Evolutionary conservation across 495 filamentous ascomycete genomes (phyloP).

Genomic region (Penicillium angulare): DNA sequence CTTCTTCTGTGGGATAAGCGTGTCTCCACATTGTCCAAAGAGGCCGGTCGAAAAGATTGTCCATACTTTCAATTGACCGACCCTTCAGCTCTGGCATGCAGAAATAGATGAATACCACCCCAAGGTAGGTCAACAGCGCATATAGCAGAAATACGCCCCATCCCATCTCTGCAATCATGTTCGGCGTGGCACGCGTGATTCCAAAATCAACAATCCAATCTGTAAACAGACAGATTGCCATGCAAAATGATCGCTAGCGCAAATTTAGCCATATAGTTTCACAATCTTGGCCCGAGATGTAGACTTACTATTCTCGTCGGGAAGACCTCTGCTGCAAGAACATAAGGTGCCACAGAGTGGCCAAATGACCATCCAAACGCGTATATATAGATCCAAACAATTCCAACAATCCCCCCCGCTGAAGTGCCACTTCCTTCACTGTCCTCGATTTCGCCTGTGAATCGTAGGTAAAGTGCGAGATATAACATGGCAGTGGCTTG

Average conservation of each 20-base stretch:
- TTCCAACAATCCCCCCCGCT: constrained; percentile 53
- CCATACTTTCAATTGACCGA: constrained; percentile 35
- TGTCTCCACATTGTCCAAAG: constrained; percentile 33
- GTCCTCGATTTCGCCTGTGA: constrained; percentile 46
- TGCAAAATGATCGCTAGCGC: constrained; percentile 19
- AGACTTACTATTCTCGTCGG: constrained; percentile 27
- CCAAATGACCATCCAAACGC: constrained; percentile 41
- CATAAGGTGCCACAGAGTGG: constrained; percentile 25
- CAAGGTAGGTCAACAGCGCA: constrained; percentile 24
- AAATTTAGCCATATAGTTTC: not conserved
- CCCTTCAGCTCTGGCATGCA: constrained; percentile 32
- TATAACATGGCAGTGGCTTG: constrained; percentile 67
- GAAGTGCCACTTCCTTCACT: constrained; percentile 29
- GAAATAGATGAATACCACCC: constrained; percentile 29
- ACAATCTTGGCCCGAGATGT: not conserved
- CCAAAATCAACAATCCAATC: constrained; percentile 28
- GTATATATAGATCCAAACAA: constrained; percentile 67
- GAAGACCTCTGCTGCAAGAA: constrained; percentile 26
- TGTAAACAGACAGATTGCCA: constrained; percentile 25
- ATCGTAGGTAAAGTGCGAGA: constrained; percentile 54
- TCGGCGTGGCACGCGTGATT: constrained; percentile 24
- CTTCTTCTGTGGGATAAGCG: constrained; percentile 27
- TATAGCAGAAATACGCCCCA: constrained; percentile 29
- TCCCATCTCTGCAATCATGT: constrained; percentile 29
- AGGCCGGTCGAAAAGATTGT: constrained; percentile 31